A percentile compares a stretch with the other conserved stretches of the same genome.
Conservation (phyloP, 2,329 filamentous ascomycete genomes). For the Fusarium coicis region DNA sequence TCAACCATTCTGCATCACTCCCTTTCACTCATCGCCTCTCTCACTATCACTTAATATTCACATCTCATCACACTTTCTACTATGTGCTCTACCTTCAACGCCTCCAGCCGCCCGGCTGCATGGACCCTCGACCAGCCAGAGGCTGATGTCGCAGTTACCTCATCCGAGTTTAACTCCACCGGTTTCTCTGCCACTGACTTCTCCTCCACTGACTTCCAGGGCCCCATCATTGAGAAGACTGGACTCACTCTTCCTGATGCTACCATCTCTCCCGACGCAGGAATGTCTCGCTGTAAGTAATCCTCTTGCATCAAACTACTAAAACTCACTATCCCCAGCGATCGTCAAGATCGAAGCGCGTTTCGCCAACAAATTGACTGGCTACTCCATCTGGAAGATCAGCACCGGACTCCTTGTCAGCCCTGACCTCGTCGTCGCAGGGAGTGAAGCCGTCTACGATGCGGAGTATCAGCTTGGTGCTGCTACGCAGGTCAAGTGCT, state of each 20-base stretch:
- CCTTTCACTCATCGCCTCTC: not conserved
- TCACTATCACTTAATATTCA: not conserved
- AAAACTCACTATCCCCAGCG: not conserved
- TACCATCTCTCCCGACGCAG: not conserved
- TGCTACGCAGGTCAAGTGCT: constrained; percentile 46
- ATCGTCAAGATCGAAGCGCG: constrained; percentile 33
- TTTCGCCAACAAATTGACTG: constrained; percentile 12
- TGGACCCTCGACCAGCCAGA: constrained; percentile 20
- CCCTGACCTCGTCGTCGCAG: constrained; percentile 20
- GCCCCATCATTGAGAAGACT: not conserved
- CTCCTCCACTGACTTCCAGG: not conserved
- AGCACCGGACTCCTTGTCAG: constrained; percentile 28
- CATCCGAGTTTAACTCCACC: not conserved
- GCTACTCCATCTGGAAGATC: constrained; percentile 32
- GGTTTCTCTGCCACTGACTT: not conserved
- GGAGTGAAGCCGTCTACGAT: constrained; percentile 37
- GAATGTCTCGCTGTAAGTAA: not conserved
- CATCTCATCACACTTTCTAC: no score
- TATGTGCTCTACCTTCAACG: not conserved
- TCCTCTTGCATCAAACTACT: no score
- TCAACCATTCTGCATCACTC: not conserved
- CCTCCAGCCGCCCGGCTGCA: constrained; percentile 1
- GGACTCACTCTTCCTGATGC: not conserved
- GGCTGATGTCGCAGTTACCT: not conserved
- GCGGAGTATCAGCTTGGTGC: constrained; percentile 33